Evolutionary conservation across 73 alveolate genomes (phyloP), one percentile per base, ranked within the genome.

Genomic region (Paramecium bursaria): DNA sequence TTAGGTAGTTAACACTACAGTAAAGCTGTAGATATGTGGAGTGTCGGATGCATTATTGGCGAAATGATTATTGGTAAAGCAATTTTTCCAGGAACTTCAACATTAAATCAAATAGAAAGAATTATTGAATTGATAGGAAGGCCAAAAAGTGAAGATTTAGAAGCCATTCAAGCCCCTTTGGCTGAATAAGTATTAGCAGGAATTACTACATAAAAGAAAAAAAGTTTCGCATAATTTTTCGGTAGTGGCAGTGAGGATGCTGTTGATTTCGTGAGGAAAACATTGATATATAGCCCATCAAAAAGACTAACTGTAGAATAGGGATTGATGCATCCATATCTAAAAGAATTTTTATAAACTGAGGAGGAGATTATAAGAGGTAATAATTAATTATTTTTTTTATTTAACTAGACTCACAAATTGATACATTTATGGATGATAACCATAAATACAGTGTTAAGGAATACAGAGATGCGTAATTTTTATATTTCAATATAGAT

Each of bases 21-120:
- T 3, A 61, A 49, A 27, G 93, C 95, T 29, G 94, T 93, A 29
- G 99, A 95, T 80, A 93, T 95, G 95, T 95, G 99, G 99, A 91
- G 96, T 21, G 35, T 95, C 11, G 99, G 99, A 17, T 95, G 99
- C 67, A 94, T 95, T 1, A 74, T 95, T 35, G 97, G 95, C 21
- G 99, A 95, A 73, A 74, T 95, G 74, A 75, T 90, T 51, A 74
- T 91, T 7, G 94, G 95, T 3, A 86, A 82, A 49, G 98, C 99
- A 0, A 44, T 95, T 22, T 90, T 95, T 51, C 98, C 99, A 3
- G 99, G 99, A 11, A 91, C 93, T 3, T 86, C 94, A 11, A 91
- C 95, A 42, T 60, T 91, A 46, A 91, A 91, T 75, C 89, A 93
- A 50, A 31, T 93, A 31, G 88, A 90, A 30, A 49, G 94, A 49